Base-by-base conservation (phyloP, 2,329 filamentous ascomycete species). In the Fusarium palustre region DNA sequence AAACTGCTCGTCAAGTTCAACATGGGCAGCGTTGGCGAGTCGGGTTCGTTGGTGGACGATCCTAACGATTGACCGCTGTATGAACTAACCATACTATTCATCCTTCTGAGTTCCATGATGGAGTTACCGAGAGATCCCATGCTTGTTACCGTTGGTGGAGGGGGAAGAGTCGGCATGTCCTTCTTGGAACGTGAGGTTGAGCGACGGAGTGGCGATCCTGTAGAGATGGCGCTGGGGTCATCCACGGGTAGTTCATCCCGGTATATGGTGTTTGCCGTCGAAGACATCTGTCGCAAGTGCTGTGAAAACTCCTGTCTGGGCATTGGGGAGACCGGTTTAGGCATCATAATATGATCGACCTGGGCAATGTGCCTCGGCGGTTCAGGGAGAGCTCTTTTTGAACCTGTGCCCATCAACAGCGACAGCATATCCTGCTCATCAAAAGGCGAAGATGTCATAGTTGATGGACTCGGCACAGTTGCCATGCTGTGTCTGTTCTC, bases 51-150 rank as follows among this genome's bases (percentile, higher is more conserved):
- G 33, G 62, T 64, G 38, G 59, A 58, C n/a, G 77, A 81, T 2
- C 72, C 71, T 43, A 79, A 70, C 1, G 83, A 82, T 79, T 78
- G 20, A 76, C 75, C 75, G 77, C 83, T 85, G 57, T 80, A 78
- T 3, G 81, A 78, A 70, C 82, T 85, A 45, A 86, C 72, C 55
- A 83, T 77, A 75, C 84, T 87, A 77, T 88, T 88, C 85, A 88
- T 88, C 52, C 86, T 81, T 12, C 86, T 82, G 58, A 88, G 82
- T 74, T 87, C 83, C 20, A 81, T 81, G 31, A 87, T 82, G 4
- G 84, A 81, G 63, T 75, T 77, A n/a, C 81, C 77, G 15, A 85
- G 73, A 10, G 73, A 74, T 12, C 63, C 56, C 57, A 63, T 45
- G 31, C 53, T 59, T 36, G 34, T 50, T 25, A 20, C 55, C 22